These are phyloP conservation scores for Chlorella sp. DNA, from an alignment of 139 green algal genomes.

Conservation along the genomic window DNA sequence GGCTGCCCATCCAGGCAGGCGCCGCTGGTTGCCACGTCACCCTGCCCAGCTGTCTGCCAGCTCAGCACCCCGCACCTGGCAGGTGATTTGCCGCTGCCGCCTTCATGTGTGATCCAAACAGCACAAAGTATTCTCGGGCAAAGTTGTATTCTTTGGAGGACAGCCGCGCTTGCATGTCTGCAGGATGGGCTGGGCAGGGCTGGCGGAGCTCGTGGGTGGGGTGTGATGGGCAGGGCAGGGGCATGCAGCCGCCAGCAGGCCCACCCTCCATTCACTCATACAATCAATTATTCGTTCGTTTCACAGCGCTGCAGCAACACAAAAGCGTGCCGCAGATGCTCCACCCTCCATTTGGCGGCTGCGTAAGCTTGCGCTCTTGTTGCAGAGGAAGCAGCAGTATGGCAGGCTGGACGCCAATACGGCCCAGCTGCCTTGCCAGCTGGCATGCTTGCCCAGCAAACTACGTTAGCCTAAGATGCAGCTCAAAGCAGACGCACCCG, in stretches of 20 bases:
- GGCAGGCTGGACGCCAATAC: neutral
- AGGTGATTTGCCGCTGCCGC: slow-evolving; percentile 45
- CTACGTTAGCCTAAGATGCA: neutral
- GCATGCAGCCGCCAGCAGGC: too few species aligned
- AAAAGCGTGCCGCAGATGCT: too few species aligned
- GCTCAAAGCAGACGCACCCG: slow-evolving; percentile 1
- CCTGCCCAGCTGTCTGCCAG: too few species aligned
- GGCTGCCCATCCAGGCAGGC: too few species aligned
- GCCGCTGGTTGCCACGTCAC: neutral
- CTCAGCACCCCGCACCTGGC: too few species aligned
- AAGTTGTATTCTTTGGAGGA: slow-evolving; percentile 46
- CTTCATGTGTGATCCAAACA: slow-evolving; percentile 52
- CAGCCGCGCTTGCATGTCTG: slow-evolving; percentile 42
- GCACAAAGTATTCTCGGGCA: slow-evolving; percentile 48
- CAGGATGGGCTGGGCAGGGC: neutral
- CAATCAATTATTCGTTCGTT: too few species aligned
- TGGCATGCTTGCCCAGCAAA: too few species aligned
- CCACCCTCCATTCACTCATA: too few species aligned
- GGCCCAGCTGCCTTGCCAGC: too few species aligned
- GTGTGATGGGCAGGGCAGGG: neutral
- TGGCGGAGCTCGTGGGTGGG: neutral
- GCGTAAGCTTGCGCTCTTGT: neutral
- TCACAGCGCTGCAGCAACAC: neutral
- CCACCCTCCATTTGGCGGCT: too few species aligned
- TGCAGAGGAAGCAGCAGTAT: neutral